Evolutionary conservation across 495 filamentous ascomycete species (phyloP).

Genomic region (Tetracladium setigerum): DNA sequence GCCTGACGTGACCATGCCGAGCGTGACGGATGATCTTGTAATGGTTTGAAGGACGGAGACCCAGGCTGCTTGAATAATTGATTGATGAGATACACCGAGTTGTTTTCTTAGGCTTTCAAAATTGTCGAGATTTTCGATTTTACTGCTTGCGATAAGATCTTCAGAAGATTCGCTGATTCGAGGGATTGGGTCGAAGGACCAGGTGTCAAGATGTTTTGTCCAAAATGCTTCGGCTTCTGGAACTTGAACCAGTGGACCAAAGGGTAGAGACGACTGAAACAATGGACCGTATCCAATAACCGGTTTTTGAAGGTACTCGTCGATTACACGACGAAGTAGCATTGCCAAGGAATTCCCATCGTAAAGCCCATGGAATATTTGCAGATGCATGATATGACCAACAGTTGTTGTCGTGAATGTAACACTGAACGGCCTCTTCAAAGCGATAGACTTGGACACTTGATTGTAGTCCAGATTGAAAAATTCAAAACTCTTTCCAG

Average conservation of each 20-base stretch:
- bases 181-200: conserved; percentile 1
- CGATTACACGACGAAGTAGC: conserved; percentile 50
- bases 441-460: conserved; percentile 13
- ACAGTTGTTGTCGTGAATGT: conserved; percentile 28
- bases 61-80: conserved; percentile 67
- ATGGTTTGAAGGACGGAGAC: conserved; percentile 41
- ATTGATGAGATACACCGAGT: conserved; percentile 67
- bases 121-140: conserved; percentile 27
- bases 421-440: conserved; percentile 28
- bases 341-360: conserved; percentile 73
- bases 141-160: conserved; percentile 16
- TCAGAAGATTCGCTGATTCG: conserved; percentile 8
- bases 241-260: conserved; percentile 50
- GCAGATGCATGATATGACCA: conserved; percentile 40
- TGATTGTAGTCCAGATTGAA: conserved; percentile 2
- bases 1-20: conserved; percentile 66
- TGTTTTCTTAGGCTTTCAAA: conserved; percentile 39
- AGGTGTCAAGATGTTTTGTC: conserved; percentile 28
- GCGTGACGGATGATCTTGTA: conserved; percentile 26
- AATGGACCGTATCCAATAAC: conserved; percentile 29
- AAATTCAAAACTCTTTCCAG: conserved; percentile 36
- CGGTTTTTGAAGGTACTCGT: conserved; percentile 29
- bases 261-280: conserved; percentile 44
- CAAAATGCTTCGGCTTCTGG: conserved; percentile 58
- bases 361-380: conserved; percentile 82